Evolutionary conservation across 371 early-diverging fungal genomes (phyloP), one percentile per base, ranked within the genome.

Genomic region (Mucor velutinosus): DNA sequence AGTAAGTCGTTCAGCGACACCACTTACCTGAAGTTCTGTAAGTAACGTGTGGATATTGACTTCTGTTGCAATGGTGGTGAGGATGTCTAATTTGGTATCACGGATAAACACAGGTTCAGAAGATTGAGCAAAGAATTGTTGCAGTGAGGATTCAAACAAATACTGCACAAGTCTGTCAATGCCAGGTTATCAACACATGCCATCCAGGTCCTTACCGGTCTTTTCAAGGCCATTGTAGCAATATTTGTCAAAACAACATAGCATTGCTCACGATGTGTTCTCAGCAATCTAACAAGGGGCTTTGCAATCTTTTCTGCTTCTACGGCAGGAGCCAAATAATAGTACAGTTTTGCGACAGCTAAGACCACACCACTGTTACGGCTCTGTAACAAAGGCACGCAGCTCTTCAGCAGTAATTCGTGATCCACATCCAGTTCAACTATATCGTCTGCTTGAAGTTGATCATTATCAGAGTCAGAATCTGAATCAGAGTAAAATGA

Each of bases 281-380:
- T 79, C 57, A 95, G 75, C 32, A 95, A 71, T 21, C 96, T 89
- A 21, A 95, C 85, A 7, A 97, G 82, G 0, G 97, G 90, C 56
- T 84, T 88, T 35, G 86, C 90, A 17, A 95, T 79, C 58, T 84
- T 84, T 19, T 78, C 74, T 32, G 90, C 86, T 43, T 89, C 85
- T 10, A 76, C 67, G 1, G 76, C 78, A 1, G 95, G 93, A 15
- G 93, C 94, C 37, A 94, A 66, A 77, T 94, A 90, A 66, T 86
- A 90, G 66, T 86, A 87, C 10, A 94, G 72, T 37, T 90, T 85
- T 0, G 90, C 88, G 4, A 91, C 94, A 1, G 90, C 86, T 62
- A 96, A 76, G 0, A 95, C 94, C 25, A 97, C 93, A 21, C 94
- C 91, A 68, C 92, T 89, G 73, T 95, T 97, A 53, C 93, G 86